Percentiles rank a stretch among this genome's conserved stretches.
These are phyloP conservation scores for Pezicula neosporulosa DNA, from an alignment of 2,329 filamentous ascomycete genomes.

Conservation along the genomic window DNA sequence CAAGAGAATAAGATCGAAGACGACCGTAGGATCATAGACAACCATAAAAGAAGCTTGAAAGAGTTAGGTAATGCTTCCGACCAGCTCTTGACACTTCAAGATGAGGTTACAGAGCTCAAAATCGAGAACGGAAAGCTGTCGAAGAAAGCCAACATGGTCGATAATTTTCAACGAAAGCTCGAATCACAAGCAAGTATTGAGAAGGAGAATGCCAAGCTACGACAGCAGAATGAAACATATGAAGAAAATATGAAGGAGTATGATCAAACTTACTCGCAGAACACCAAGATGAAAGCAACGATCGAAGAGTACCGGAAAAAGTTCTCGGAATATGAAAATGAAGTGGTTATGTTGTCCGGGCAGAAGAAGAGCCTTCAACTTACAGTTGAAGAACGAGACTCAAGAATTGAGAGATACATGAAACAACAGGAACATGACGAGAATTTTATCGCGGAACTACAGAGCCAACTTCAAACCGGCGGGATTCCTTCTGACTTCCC, in stretches of 20 bases:
- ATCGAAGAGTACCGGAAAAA: slow-evolving; percentile 34
- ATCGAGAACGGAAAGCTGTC: slow-evolving; percentile 55
- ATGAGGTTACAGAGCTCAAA: slow-evolving; percentile 57
- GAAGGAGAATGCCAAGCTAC: slow-evolving; percentile 51
- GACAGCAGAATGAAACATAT: slow-evolving; percentile 51
- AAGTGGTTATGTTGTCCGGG: slow-evolving; percentile 30
- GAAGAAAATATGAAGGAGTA: slow-evolving; percentile 40
- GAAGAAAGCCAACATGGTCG: slow-evolving; percentile 61
- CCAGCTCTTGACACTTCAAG: slow-evolving; percentile 49
- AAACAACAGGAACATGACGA: slow-evolving; percentile 41
- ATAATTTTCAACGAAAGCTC: slow-evolving; percentile 60
- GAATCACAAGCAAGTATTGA: slow-evolving; percentile 53
- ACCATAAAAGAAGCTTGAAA: slow-evolving; percentile 45
- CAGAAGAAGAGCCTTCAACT: slow-evolving; percentile 44
- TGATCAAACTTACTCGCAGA: slow-evolving; percentile 24
- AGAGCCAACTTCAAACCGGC: slow-evolving; percentile 43
- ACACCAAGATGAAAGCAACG: slow-evolving; percentile 28
- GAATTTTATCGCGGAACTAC: slow-evolving; percentile 46
- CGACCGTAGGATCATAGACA: slow-evolving; percentile 38
- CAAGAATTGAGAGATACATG: slow-evolving; percentile 27
- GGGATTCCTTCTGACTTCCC: slow-evolving; percentile 10
- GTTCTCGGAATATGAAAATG: slow-evolving; percentile 28
- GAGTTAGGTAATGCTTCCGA: slow-evolving; percentile 41
- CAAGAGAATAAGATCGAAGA: slow-evolving; percentile 65
- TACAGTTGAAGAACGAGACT: slow-evolving; percentile 30